Evolutionary conservation across 305 asterid species (phyloP).

Genomic region (Galium porrigens): DNA sequence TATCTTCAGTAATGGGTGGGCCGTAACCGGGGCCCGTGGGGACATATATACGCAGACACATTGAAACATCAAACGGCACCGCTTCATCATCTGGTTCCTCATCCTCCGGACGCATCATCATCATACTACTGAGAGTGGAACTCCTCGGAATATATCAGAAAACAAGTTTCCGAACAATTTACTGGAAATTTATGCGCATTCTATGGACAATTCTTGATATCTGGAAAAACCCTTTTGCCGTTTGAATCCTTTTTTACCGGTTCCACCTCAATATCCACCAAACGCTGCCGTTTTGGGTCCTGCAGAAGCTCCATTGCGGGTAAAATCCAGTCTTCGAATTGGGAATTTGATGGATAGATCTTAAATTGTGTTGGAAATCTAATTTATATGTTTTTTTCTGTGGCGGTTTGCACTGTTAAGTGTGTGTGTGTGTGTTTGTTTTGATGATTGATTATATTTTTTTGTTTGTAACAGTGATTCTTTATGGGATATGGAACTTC

Average conservation of each 20-base stretch:
- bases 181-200: background rate
- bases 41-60: background rate
- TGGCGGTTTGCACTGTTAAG: slow-evolving; percentile 20
- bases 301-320: slow-evolving; percentile 14
- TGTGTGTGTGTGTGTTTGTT: slow-evolving; percentile 14
- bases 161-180: background rate
- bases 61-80: slow-evolving; percentile 7
- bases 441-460: slow-evolving; percentile 11
- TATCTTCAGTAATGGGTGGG: slow-evolving; percentile 2
- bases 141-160: slow-evolving; percentile 11
- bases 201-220: background rate
- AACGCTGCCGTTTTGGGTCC: slow-evolving; percentile 8
- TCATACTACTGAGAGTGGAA: slow-evolving; percentile 8
- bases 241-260: slow-evolving; percentile 14
- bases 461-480: slow-evolving; percentile 50
- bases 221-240: background rate
- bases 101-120: background rate
- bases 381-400: slow-evolving; percentile 4
- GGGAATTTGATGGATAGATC: slow-evolving; percentile 12
- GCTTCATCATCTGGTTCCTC: background rate
- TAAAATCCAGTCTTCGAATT: background rate
- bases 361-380: slow-evolving; percentile 10
- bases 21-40: slow-evolving; percentile 4
- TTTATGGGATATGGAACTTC: slow-evolving; percentile 37
- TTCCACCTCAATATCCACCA: slow-evolving; percentile 7